Evolutionary conservation across 345 rosid species (phyloP).

Genomic region (Turritis glabra): DNA sequence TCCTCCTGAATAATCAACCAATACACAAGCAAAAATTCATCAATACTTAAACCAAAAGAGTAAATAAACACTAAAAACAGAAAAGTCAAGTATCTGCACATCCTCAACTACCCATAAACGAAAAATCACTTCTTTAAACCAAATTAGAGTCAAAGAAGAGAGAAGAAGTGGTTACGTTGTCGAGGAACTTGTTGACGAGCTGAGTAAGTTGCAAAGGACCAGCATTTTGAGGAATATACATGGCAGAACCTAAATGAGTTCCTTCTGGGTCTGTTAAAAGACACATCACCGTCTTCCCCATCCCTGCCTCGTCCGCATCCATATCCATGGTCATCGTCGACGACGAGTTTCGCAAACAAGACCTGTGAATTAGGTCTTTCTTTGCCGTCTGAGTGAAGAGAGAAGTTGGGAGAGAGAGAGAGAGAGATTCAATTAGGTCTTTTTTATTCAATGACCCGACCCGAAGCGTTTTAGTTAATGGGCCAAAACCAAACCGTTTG

Average conservation of each 20-base stretch:
- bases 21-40: neutral
- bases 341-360: neutral
- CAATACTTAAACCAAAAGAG: neutral
- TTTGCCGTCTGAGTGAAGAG: constrained; percentile 8
- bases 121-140: neutral
- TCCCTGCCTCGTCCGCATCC: constrained; percentile 37
- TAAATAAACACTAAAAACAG: neutral
- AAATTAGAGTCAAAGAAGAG: neutral
- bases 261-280: constrained; percentile 85
- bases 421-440: constrained; percentile 6
- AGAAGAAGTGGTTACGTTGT: constrained; percentile 49
- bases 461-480: neutral
- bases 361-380: neutral
- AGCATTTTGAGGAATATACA: constrained; percentile 80
- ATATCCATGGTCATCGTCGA: constrained; percentile 44
- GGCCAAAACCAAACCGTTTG: neutral
- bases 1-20: constrained; percentile 59
- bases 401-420: neutral
- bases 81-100: neutral
- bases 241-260: constrained; percentile 58
- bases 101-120: constrained; percentile 1
- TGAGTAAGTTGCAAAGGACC: constrained; percentile 83
- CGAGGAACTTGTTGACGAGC: constrained; percentile 82
- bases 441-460: neutral
- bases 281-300: constrained; percentile 71